Percentiles rank a stretch among this genome's conserved stretches.
Evolutionary conservation across 1,284 basidiomycete genomes (phyloP).

Genomic region (Apiotrichum domesticum): DNA sequence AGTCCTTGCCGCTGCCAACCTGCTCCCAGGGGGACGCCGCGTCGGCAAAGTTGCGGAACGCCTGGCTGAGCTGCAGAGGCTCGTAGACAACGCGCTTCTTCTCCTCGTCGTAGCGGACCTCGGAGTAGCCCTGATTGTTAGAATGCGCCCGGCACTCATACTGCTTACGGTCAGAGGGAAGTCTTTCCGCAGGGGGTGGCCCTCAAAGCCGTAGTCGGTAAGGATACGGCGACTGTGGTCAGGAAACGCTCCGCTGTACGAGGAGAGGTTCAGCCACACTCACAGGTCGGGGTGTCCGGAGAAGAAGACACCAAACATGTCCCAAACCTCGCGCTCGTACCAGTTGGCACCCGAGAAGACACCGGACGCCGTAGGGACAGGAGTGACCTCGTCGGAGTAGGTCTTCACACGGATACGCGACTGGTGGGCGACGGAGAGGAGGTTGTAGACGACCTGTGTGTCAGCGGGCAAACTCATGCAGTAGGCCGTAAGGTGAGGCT

Average conservation of each 20-base stretch:
- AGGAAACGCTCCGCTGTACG: not conserved
- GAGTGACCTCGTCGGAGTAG: slow-evolving; percentile 91
- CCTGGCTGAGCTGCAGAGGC: slow-evolving; percentile 94
- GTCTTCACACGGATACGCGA: slow-evolving; percentile 92
- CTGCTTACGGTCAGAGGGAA: slow-evolving; percentile 81
- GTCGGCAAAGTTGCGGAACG: slow-evolving; percentile 95
- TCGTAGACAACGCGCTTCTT: slow-evolving; percentile 98
- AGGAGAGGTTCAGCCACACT: slow-evolving; percentile 35
- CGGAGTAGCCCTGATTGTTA: slow-evolving; percentile 74
- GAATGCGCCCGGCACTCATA: too few relatives aligned
- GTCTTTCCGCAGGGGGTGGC: slow-evolving; percentile 94
- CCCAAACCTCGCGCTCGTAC: slow-evolving; percentile 97
- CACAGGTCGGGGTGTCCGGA: slow-evolving; percentile 91
- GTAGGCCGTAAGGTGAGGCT: too few relatives aligned
- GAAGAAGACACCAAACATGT: slow-evolving; percentile 97
- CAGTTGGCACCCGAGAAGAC: slow-evolving; percentile 92
- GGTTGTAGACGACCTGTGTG: slow-evolving; percentile 75
- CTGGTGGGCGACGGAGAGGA: slow-evolving; percentile 70
- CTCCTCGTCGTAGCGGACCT: slow-evolving; percentile 97
- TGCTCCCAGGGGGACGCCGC: slow-evolving; percentile 92
- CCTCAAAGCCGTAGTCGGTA: slow-evolving; percentile 98
- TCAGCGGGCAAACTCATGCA: too few relatives aligned
- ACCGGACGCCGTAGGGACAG: slow-evolving; percentile 75
- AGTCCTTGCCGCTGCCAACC: slow-evolving; percentile 66
- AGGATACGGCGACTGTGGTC: slow-evolving; percentile 76